A percentile compares a stretch with the other conserved stretches of the same genome.
Conservation (phyloP, 179 eudicot species). For the Camellia oleifera region DNA sequence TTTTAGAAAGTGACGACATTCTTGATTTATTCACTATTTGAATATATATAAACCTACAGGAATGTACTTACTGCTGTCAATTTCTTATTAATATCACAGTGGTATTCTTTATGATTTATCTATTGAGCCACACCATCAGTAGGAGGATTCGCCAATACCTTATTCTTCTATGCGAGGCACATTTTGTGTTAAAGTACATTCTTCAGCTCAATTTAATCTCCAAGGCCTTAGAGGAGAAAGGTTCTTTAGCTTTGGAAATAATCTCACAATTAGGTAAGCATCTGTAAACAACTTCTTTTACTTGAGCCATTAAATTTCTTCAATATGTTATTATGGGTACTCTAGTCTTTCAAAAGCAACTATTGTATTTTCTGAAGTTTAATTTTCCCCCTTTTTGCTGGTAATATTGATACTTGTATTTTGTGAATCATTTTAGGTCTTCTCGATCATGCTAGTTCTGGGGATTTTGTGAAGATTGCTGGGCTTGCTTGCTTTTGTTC, state of each 20-base stretch:
- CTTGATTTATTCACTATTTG: too few species aligned
- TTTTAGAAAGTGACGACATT: too few species aligned
- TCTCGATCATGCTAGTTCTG: constrained; percentile 34
- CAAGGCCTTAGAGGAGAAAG: constrained; percentile 34
- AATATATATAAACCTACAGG: too few species aligned
- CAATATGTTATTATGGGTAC: background rate
- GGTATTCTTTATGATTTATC: constrained; percentile 60
- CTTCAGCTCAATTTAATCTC: constrained; percentile 50
- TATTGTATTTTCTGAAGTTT: background rate
- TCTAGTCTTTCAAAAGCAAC: background rate
- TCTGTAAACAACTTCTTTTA: background rate
- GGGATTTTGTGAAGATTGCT: constrained; percentile 61
- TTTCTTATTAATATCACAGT: constrained; percentile 38
- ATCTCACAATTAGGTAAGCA: constrained; percentile 58
- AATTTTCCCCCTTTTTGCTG: background rate
- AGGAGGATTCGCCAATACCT: constrained; percentile 46
- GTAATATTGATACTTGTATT: background rate
- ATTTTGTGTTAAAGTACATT: constrained; percentile 55
- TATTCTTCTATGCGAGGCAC: constrained; percentile 60
- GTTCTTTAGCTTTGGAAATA: constrained; percentile 39
- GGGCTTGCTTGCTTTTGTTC: constrained; percentile 63
- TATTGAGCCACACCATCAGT: constrained; percentile 52
- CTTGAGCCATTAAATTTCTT: background rate
- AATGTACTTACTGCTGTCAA: constrained; percentile 5
- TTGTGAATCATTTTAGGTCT: constrained; percentile 34